Evolutionary conservation across 1,284 basidiomycete species (phyloP), one percentile per base, ranked within the genome.

Genomic region (Ganoderma leucocontextum): DNA sequence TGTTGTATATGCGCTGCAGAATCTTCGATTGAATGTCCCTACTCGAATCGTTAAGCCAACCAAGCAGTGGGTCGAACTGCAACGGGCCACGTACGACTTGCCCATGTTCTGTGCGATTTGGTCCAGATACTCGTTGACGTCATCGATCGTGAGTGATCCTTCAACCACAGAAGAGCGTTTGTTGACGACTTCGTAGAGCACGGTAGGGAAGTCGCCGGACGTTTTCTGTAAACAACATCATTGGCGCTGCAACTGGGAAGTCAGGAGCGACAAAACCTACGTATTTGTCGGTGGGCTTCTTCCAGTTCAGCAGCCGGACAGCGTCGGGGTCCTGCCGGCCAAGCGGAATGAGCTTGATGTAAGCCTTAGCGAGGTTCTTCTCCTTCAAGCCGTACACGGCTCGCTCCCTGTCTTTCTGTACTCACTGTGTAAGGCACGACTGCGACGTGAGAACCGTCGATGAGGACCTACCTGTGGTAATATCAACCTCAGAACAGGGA

Each of bases 341-440:
- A 1, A 98, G 83, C 0, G 94, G 94, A 49, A 98, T 92, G 0
- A 96, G 85, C 70, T 93, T 92, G 80, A 96, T 95, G 77, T 96
- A 97, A 12, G 89, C 90, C 79, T 95, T 96, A 2, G 95, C 95
- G 2, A 98, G 82, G 75, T 93, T 93, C 80, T 93, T 92, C 82
- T 98, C 97, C 78, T 98, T 98, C 71, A 97, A 79, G 10, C 94
- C 94, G 79, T 98, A 98, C 0, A 95, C 91, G 0, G 94, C 87
- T 62, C 96, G 89, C 72, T 97, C 95, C 42, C 92, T 87, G 78
- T 98, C 96, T 87, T 95, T 93, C 95, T 98, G 77, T 49, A 70
- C 55, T 6, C 25, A 7, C 57, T 25, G 44, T 2, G 8, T 60
- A 10, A 66, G 22, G 4, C 35, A 53, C 8, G 35, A 7, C 33